Conservation (phyloP, 345 rosid genomes). For the Melaleuca quinquenervia region DNA sequence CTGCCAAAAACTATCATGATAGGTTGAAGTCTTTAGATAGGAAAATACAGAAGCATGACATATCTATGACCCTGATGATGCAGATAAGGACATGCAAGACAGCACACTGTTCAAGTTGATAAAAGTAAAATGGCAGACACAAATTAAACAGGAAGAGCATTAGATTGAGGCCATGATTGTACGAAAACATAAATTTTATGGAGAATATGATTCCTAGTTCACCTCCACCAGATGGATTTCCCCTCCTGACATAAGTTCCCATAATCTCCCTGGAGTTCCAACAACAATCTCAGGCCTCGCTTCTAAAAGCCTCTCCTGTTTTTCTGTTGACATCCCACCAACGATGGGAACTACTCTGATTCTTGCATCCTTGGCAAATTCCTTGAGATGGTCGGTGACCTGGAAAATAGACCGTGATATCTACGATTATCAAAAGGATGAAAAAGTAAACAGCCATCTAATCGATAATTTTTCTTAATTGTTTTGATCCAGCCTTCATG, state of each 20-base stretch:
- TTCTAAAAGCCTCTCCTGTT: constrained; percentile 82
- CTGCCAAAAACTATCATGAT: not conserved
- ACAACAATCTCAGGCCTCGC: constrained; percentile 84
- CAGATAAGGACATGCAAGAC: not conserved
- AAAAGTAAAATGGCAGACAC: not conserved
- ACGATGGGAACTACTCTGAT: constrained; percentile 79
- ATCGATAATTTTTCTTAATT: not conserved
- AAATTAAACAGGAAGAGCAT: not conserved
- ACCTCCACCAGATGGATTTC: constrained; percentile 91
- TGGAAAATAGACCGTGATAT: constrained; percentile 10
- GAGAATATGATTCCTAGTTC: constrained; percentile 6
- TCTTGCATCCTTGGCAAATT: constrained; percentile 43
- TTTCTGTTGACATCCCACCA: constrained; percentile 90
- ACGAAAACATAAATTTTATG: not conserved
- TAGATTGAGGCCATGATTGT: not conserved
- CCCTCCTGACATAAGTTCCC: constrained; percentile 97
- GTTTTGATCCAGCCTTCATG: not conserved
- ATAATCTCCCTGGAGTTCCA: constrained; percentile 92
- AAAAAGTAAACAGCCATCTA: not conserved
- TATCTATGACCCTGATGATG: not conserved
- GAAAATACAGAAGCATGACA: not conserved
- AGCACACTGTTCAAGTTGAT: not conserved
- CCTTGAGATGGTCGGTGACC: constrained; percentile 85
- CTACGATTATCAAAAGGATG: not conserved
- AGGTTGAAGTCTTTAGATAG: not conserved